Percentiles rank a stretch among this genome's conserved stretches.
These are phyloP conservation scores for Cornus florida DNA, from an alignment of 148 eudicot genomes.

Conservation along the genomic window DNA sequence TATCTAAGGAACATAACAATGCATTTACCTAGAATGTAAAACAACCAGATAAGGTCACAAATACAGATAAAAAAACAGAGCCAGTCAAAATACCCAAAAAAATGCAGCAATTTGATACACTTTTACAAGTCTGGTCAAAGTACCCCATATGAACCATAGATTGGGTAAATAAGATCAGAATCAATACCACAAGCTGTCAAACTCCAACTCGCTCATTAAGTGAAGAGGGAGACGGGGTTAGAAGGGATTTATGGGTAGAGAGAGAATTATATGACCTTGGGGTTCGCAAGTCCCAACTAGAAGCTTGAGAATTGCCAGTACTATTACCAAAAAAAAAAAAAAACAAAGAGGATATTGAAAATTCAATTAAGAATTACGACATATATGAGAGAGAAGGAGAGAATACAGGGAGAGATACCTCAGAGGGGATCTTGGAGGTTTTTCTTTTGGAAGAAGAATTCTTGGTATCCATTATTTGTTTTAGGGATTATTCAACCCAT, in stretches of 20 bases:
- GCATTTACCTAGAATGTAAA: conserved; percentile 63
- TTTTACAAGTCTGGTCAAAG: not conserved
- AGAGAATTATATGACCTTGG: not conserved
- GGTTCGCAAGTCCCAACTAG: not conserved
- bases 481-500: too few species aligned
- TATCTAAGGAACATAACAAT: conserved; percentile 79
- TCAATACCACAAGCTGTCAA: not conserved
- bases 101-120: not conserved
- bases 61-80: conserved; percentile 3
- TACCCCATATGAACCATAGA: not conserved
- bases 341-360: not conserved
- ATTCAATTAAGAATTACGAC: too few species aligned
- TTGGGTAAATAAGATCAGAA: not conserved
- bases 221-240: too few species aligned
- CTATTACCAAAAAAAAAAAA: not conserved
- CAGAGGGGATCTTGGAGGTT: too few species aligned
- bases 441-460: too few species aligned
- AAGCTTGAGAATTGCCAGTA: not conserved
- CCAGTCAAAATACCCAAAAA: not conserved
- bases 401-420: too few species aligned
- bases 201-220: not conserved
- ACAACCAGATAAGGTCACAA: not conserved
- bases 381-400: too few species aligned
- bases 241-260: too few species aligned
- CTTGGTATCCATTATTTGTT: too few species aligned